Percentiles rank a stretch among this genome's conserved stretches.
Evolutionary conservation across 805 yeast genomes (phyloP).

Genomic region (Metschnikowia lachancei): DNA sequence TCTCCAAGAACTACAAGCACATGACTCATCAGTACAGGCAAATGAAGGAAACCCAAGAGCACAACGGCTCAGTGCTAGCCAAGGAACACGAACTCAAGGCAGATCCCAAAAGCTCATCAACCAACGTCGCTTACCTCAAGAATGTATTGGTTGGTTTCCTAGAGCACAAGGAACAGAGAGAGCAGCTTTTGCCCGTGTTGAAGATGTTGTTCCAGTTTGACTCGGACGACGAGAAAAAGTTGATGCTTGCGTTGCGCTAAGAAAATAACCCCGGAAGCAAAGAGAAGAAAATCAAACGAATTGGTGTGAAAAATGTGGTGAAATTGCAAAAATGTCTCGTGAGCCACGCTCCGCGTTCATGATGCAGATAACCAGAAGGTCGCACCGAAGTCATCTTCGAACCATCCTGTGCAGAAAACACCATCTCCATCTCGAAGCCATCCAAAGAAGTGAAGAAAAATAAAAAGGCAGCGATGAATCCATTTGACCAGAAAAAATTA

Average conservation of each 20-base stretch:
- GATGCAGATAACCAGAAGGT: not conserved
- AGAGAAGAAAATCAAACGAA: too few relatives aligned
- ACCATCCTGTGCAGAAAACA: not conserved
- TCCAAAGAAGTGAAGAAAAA: not conserved
- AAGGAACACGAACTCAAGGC: slow-evolving; percentile 2
- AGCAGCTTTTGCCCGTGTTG: slow-evolving; percentile 79
- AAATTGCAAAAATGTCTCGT: not conserved
- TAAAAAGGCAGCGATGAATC: slow-evolving; percentile 30
- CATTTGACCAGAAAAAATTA: slow-evolving; percentile 67
- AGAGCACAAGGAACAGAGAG: slow-evolving; percentile 90
- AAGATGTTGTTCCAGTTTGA: slow-evolving; percentile 68
- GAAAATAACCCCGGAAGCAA: too few relatives aligned
- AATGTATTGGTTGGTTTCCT: slow-evolving; percentile 89
- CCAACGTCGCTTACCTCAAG: slow-evolving; percentile 72
- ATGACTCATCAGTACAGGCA: slow-evolving; percentile 57
- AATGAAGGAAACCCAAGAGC: slow-evolving; percentile 30
- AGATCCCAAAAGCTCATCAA: slow-evolving; percentile 16
- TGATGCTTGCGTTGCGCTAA: slow-evolving; percentile 53
- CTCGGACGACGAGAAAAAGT: slow-evolving; percentile 68
- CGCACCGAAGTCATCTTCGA: not conserved
- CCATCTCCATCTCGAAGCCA: not conserved
- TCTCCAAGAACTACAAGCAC: slow-evolving; percentile 66
- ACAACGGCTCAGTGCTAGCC: slow-evolving; percentile 4
- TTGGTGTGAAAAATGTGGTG: not conserved
- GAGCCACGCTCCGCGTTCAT: not conserved